Percentiles rank a stretch among this genome's conserved stretches.
These are phyloP conservation scores for Tulasnella sp. DNA, from an alignment of 768 basidiomycete species.

Conservation along the genomic window DNA sequence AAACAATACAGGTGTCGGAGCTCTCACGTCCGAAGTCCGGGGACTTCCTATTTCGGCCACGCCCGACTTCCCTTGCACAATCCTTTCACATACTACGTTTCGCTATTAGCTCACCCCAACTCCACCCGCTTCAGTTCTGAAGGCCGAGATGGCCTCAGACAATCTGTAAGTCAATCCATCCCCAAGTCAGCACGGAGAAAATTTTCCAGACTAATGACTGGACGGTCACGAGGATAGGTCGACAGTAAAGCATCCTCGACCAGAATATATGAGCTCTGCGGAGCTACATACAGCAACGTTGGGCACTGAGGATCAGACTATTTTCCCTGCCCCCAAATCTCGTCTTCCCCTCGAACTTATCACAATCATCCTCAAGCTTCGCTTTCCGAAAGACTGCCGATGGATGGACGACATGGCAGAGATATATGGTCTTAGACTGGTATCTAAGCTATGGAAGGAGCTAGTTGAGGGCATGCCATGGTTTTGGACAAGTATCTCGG, in stretches of 20 bases:
- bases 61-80: not conserved
- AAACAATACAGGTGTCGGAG: not conserved
- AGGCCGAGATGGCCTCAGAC: not conserved
- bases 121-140: not conserved
- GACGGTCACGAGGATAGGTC: not conserved
- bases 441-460: not conserved
- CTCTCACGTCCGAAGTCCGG: not conserved
- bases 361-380: not conserved
- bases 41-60: not conserved
- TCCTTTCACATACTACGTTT: not conserved
- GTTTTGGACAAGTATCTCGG: not conserved
- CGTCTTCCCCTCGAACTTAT: not conserved
- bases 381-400: not conserved
- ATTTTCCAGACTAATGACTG: not conserved
- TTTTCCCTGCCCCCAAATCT: not conserved
- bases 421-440: not conserved
- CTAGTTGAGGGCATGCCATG: not conserved
- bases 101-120: no score
- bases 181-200: not conserved
- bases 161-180: not conserved
- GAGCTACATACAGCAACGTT: no score
- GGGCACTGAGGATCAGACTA: no score
- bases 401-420: not conserved
- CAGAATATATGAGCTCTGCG: not conserved
- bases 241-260: not conserved